Evolutionary conservation across 495 filamentous ascomycete species (phyloP), one percentile per base, ranked within the genome.

Genomic region (Aspergillus avenaceus): DNA sequence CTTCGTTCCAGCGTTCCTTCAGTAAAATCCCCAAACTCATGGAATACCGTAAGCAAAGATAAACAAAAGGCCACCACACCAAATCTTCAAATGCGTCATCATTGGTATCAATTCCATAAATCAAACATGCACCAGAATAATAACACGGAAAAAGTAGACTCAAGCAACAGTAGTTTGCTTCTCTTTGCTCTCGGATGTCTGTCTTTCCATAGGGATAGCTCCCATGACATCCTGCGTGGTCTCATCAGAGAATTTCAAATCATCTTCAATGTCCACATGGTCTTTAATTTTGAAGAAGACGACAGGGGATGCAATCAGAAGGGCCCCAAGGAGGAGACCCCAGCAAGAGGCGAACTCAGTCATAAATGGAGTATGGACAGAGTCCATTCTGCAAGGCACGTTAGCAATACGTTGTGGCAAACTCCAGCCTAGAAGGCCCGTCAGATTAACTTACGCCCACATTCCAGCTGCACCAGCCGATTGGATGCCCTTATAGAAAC

Each of bases 401-500:
- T 65, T 50, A 60, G 59, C 19, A 19, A 11, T 18, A 8, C 8
- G 11, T 23, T 27, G 27, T 25, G 7, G 9, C 6, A 40, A 28
- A n/a, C n/a, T 37, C 18, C 16, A 14, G 27, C 22, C 2, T 7
- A 9, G 22, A 13, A 31, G 34, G 21, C 29, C 29, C 11, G 29
- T 32, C 1, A 14, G n/a, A 21, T 38, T n/a, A n/a, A 38, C 65
- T 60, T 67, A 73, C 72, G 84, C 77, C 88, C 87, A 96, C 61
- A 86, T 88, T 41, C 92, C 80, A n/a, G 90, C 91, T 6, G 84
- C 83, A 52, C 90, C 92, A n/a, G 89, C 90, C 24, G 88, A 93
- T 69, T 97, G 92, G 58, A 97, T 87, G n/a, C 88, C 89, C 63
- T 96, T 96, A 79, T 96, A 96, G 76, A 92, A 96, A 46, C 92